Evolutionary conservation across 768 basidiomycete species (phyloP), one percentile per base, ranked within the genome.

Genomic region (Boletus vermiculosoides): DNA sequence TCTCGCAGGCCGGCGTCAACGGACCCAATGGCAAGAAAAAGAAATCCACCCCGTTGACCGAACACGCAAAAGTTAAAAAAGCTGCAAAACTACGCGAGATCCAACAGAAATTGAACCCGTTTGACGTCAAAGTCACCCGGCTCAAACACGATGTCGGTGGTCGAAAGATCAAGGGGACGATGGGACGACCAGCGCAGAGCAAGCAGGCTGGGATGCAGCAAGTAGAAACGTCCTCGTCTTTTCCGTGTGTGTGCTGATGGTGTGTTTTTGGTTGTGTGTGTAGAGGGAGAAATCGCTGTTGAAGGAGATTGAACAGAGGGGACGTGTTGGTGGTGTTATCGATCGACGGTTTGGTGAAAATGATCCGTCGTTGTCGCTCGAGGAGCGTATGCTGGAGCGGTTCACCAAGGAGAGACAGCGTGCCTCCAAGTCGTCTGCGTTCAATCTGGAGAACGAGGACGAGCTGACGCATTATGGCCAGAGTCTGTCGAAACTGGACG

Each of bases 271-370:
- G 28, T 37, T 20, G 28, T 49, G 22, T 2, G 28, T 10, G 11
- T 40, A 97, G 94, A 79, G 96, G 47, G 92, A 89, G 71, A 88
- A 88, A 77, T 90, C 87, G 0, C 76, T 99, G 23, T 74, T 98
- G 52, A 94, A 94, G 58, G 94, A 98, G 74, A 88, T 85, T 52
- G 83, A 92, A 58, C 83, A 89, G 49, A 88, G 85, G 62, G 86
- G 83, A 47, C 88, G 86, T 60, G 85, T 89, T 11, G 95, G 94
- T 6, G 92, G 94, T 6, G 87, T 99, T 56, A 76, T 95, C 55
- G 97, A 99, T 73, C 83, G 92, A 50, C 88, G 97, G 20, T 98
- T 98, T 68, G 97, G 97, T 75, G 97, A 99, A 81, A 87, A 92
- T 68, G 87, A 98, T 59, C 87, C 94, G 2, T 81, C 86, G 11